These are phyloP conservation scores for Metarhizium sp. DNA, from an alignment of 2,329 filamentous ascomycete species.

Conservation along the genomic window DNA sequence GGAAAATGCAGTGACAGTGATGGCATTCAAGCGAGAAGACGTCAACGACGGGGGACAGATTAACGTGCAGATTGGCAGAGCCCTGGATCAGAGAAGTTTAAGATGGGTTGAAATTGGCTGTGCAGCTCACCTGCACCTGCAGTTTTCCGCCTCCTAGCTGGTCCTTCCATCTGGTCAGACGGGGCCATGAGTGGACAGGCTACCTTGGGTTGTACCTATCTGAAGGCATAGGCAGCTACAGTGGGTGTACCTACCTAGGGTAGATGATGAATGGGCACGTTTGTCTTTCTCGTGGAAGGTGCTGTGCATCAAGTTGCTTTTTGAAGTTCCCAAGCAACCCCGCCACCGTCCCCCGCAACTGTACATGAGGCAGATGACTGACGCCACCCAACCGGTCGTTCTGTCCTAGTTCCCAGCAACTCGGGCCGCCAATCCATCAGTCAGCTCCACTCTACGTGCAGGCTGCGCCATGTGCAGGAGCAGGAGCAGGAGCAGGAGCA, in stretches of 20 bases:
- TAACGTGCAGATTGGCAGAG: too few species aligned
- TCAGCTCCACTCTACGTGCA: neutral
- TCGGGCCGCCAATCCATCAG: neutral
- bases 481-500: neutral
- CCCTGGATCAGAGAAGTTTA: too few species aligned
- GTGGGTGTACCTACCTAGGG: neutral
- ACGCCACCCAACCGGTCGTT: neutral
- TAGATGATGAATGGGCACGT: neutral
- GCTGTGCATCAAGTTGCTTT: neutral
- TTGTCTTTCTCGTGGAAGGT: neutral
- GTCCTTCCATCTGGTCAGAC: neutral
- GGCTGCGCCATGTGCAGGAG: neutral
- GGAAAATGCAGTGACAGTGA: too few species aligned
- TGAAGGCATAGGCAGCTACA: too few species aligned
- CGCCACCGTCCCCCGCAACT: neutral
- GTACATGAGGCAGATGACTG: neutral
- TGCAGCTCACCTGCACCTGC: neutral
- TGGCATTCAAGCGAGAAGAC: too few species aligned
- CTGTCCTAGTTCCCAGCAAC: neutral
- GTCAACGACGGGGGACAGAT: too few species aligned
- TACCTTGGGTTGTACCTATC: too few species aligned
- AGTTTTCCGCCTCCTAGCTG: neutral
- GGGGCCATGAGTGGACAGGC: neutral
- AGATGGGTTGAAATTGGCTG: neutral
- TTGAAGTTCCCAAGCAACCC: neutral